Evolutionary conservation across 805 yeast genomes (phyloP), one percentile per base, ranked within the genome.

Genomic region (Saccharomycopsis fermentans): DNA sequence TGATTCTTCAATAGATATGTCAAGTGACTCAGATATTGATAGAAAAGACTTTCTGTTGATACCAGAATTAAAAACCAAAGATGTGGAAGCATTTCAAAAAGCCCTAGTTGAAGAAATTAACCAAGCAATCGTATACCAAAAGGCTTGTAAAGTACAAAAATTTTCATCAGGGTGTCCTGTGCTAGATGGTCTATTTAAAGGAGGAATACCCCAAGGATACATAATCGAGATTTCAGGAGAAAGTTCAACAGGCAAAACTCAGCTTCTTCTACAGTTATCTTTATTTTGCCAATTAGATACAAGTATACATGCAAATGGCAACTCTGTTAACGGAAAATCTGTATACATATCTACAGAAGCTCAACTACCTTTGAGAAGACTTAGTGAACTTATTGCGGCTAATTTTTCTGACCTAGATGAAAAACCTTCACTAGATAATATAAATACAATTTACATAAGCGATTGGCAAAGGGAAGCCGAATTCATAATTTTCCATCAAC

Each of bases 231-330:
- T 92, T 3, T 83, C 82, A 64, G 98, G 98, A 0, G 86, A 85
- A 27, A 82, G 95, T 55, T 87, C 95, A 0, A 78, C 87, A 0
- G 98, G 97, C 0, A 92, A 92, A 66, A 84, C 97, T 0, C 95
- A 91, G 64, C 71, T 91, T 3, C 71, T 87, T 27, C 77, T 84
- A 73, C 92, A 86, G 63, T 65, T 90, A 55, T 75, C 86, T 1
- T 71, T 82, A 2, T 72, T 82, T 1, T 81, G 84, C 12, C 90
- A 84, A 63, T 71, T 68, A 17, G 63, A 70, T 39, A 82, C 83
- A 3, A 87, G 87, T 0, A 60, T 80, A 8, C 39, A 26, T 21
- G 16, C 34, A 5, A 32, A 19, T 11, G 9, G 29, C 11, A 59
- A n/a, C 14, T 16, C 37, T 9, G 17, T 21, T 29, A 16, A 37